Base-by-base conservation (phyloP, 2,329 filamentous ascomycete genomes). In the Aspergillus sp. region DNA sequence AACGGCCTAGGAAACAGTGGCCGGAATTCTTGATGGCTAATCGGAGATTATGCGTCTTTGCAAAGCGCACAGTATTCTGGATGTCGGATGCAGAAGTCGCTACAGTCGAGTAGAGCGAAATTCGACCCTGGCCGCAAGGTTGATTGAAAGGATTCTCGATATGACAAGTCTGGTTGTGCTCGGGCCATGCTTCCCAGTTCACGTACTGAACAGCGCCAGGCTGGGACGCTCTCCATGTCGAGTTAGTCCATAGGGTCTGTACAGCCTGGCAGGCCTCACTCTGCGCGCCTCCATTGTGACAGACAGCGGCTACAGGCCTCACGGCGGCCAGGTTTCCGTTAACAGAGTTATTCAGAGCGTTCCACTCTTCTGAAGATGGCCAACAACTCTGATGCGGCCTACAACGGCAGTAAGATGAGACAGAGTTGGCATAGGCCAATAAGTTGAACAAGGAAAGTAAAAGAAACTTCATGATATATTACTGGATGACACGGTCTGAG, bases 171-270 rank as follows among this genome's bases (percentile, higher is more conserved):
- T 78, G 63, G 48, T 75, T 66, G 1, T 59, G 63, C 34, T 69
- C 66, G 4, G 72, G 68, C 69, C 73, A 75, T 6, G 71, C 68
- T 52, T 77, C 76, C 69, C 74, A 78, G 59, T 74, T 78, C 44
- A 68, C 62, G 62, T 68, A 71, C 51, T 75, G 72, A 9, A 73
- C 64, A 5, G 74, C 72, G 38, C 49, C 72, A 38, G 74, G 73
- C 36, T 74, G 64, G 9, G 67, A 57, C 12, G 68, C 67, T 44
- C 74, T 70, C 74, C 75, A 78, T 47, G 62, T 55, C 17, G 73
- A 73, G 52, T 73, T 63, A 6, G 39, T 51, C 62, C 62, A 68
- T 3, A 48, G 41, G 9, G 53, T 53, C 5, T 34, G 59, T 12
- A 63, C 59, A 20, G 22, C 15, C n/a, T 48, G 34, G 22, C 53